Conservation (phyloP, 257 asterid genomes). For the Ilex asprella region DNA sequence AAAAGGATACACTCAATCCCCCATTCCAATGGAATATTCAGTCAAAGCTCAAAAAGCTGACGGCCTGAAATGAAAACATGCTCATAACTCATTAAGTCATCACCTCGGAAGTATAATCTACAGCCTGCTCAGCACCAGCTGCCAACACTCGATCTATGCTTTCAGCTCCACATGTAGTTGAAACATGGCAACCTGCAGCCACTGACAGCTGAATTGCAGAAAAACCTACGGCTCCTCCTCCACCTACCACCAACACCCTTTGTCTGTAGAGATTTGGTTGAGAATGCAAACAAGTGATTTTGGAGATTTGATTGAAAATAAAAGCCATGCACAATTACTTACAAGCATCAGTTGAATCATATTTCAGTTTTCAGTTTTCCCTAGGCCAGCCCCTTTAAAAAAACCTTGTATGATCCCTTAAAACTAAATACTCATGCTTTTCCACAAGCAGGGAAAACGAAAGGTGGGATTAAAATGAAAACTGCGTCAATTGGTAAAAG, state of each 20-base stretch:
- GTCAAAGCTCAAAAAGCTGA: neutral
- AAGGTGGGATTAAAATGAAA: too few species aligned
- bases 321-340: too few species aligned
- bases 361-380: too few species aligned
- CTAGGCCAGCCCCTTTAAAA: too few species aligned
- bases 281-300: slow-evolving; percentile 16
- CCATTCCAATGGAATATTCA: too few species aligned
- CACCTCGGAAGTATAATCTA: slow-evolving; percentile 78
- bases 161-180: slow-evolving; percentile 79
- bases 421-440: too few species aligned
- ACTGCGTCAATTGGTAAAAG: too few species aligned
- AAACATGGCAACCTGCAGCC: slow-evolving; percentile 85
- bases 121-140: slow-evolving; percentile 92
- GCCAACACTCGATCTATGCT: slow-evolving; percentile 62
- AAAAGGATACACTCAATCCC: neutral
- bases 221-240: slow-evolving; percentile 99
- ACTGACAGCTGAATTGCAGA: slow-evolving; percentile 94
- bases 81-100: slow-evolving; percentile 8
- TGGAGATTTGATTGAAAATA: neutral
- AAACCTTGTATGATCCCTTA: too few species aligned
- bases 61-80: neutral
- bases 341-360: too few species aligned
- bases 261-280: slow-evolving; percentile 44
- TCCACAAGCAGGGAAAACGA: too few species aligned
- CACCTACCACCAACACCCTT: slow-evolving; percentile 81